Conservation (phyloP, 2,329 filamentous ascomycete species). For the Microdochium nivale region DNA sequence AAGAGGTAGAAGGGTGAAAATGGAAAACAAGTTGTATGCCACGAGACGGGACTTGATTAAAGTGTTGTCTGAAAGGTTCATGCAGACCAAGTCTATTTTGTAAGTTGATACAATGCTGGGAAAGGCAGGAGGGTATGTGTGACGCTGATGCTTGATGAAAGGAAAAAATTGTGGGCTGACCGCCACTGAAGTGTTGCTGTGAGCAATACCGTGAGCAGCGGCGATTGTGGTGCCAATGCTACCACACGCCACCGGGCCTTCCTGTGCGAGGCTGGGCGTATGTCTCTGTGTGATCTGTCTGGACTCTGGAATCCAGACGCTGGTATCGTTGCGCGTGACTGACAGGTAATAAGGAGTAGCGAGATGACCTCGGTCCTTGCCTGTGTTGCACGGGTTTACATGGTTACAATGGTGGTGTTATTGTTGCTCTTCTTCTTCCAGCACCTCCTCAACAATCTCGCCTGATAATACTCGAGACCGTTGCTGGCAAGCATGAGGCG, state of each 20-base stretch:
- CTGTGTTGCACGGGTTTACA: no score
- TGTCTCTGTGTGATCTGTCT: no score
- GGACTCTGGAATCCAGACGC: no score
- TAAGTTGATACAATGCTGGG: not conserved
- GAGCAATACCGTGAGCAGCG: not conserved
- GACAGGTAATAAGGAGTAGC: no score
- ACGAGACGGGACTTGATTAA: not conserved
- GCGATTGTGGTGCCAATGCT: not conserved
- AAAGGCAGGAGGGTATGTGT: not conserved
- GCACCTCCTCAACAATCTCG: conserved; percentile 22
- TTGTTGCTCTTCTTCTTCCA: conserved; percentile 40
- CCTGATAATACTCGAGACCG: conserved; percentile 57
- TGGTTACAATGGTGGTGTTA: conserved; percentile 10
- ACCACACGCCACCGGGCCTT: no score
- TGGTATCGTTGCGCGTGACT: no score
- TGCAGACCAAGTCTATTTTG: not conserved
- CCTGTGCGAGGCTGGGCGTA: no score
- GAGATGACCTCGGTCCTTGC: no score
- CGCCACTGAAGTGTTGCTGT: not conserved
- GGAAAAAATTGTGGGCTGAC: not conserved
- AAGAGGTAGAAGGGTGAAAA: not conserved
- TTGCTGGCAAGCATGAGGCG: conserved; percentile 78
- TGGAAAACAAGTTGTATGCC: not conserved
- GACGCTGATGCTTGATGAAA: not conserved
- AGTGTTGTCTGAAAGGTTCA: not conserved